Percentiles rank a stretch among this genome's conserved stretches.
Evolutionary conservation across 441 rosid species (phyloP).

Genomic region (Pelargonium fulgidum): DNA sequence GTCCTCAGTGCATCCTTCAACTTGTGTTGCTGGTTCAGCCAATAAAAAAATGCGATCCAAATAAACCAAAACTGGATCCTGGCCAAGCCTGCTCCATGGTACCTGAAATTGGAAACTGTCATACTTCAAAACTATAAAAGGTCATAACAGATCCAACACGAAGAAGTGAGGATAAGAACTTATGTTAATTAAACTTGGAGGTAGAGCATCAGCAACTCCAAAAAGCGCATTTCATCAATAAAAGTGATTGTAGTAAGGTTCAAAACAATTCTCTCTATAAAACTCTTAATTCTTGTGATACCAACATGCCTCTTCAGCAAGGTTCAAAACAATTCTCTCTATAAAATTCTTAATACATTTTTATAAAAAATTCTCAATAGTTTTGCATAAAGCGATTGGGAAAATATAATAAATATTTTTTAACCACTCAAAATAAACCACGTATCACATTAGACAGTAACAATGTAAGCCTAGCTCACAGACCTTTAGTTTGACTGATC

Average conservation of each 20-base stretch:
- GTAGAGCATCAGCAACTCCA: neutral
- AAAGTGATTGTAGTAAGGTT: neutral
- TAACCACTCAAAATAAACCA: neutral
- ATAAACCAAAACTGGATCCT: slow-evolving; percentile 87
- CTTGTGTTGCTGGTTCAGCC: slow-evolving; percentile 85
- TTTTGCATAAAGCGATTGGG: neutral
- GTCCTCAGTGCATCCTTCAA: slow-evolving; percentile 79
- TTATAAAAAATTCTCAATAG: neutral
- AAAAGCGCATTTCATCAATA: neutral
- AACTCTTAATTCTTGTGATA: neutral
- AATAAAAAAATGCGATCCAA: slow-evolving; percentile 84
- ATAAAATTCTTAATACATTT: neutral
- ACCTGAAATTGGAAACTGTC: slow-evolving; percentile 47
- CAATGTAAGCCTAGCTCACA: slow-evolving; percentile 19
- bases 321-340: neutral
- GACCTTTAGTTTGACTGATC: slow-evolving; percentile 92
- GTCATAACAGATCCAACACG: neutral
- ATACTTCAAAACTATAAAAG: neutral
- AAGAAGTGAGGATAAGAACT: too few relatives aligned
- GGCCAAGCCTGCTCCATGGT: slow-evolving; percentile 99
- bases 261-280: neutral
- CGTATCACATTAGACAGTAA: neutral
- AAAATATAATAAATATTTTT: neutral
- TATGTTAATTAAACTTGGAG: neutral
- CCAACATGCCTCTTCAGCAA: neutral